A percentile compares a stretch with the other conserved stretches of the same genome.
Evolutionary conservation across 2,329 filamentous ascomycete genomes (phyloP).

Genomic region (Emmonsiellopsis sp.): DNA sequence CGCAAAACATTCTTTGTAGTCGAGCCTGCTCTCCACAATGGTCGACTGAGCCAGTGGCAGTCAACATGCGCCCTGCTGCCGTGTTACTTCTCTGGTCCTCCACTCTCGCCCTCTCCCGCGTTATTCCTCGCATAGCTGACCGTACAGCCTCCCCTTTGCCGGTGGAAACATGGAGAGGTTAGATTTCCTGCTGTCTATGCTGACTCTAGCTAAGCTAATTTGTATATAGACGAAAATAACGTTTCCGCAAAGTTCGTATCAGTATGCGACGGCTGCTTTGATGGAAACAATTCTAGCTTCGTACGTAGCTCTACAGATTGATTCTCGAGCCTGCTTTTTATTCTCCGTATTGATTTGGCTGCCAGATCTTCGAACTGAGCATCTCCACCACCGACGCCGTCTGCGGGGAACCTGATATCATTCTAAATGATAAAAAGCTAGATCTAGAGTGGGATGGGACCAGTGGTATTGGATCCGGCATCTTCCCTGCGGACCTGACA

Average conservation of each 20-base stretch:
- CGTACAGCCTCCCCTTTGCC: neutral
- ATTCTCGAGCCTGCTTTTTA: neutral
- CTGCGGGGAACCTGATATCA: slow-evolving; percentile 18
- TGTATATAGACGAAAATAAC: slow-evolving; percentile 13
- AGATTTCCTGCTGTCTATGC: neutral
- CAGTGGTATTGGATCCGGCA: slow-evolving; percentile 17
- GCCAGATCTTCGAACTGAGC: slow-evolving; percentile 21
- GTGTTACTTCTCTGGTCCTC: neutral
- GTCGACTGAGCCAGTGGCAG: neutral
- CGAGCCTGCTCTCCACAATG: neutral
- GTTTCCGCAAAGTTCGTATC: slow-evolving; percentile 17
- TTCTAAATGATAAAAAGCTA: slow-evolving; percentile 22
- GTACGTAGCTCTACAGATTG: slow-evolving; percentile 8
- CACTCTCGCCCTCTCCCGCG: neutral
- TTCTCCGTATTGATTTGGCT: slow-evolving; percentile 3
- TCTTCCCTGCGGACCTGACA: slow-evolving; percentile 15
- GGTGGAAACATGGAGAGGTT: slow-evolving; percentile 6
- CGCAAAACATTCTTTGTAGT: neutral
- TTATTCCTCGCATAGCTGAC: neutral
- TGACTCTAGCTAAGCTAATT: neutral
- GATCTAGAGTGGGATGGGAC: slow-evolving; percentile 16
- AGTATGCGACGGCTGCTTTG: slow-evolving; percentile 15
- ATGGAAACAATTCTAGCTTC: slow-evolving; percentile 7
- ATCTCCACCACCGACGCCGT: slow-evolving; percentile 17
- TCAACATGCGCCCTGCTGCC: slow-evolving; percentile 1